These are phyloP conservation scores for Diaporthe amygdali DNA, from an alignment of 2,329 filamentous ascomycete genomes.

Conservation along the genomic window DNA sequence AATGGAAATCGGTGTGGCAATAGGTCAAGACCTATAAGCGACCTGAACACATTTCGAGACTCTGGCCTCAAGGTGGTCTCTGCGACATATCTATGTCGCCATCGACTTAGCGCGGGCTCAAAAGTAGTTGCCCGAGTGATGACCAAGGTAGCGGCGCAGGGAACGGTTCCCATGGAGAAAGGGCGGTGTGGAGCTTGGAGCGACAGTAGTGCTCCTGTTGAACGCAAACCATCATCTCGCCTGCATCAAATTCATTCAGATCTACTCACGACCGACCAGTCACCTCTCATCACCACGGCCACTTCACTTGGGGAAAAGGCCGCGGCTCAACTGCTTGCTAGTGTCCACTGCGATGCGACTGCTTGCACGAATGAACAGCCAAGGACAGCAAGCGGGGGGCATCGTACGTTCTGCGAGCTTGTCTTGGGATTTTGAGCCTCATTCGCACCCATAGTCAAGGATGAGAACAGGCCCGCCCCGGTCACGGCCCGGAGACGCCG, in stretches of 20 bases:
- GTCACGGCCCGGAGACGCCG: not conserved
- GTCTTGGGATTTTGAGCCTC: not conserved
- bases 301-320: not conserved
- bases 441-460: not conserved
- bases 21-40: too few species aligned
- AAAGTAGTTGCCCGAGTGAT: not conserved
- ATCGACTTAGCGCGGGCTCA: not conserved
- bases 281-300: not conserved
- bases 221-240: conserved; percentile 4
- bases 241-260: not conserved
- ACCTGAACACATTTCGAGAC: too few species aligned
- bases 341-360: not conserved
- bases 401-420: not conserved
- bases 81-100: too few species aligned
- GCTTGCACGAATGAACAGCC: not conserved
- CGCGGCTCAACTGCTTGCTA: not conserved
- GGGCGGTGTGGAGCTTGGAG: conserved; percentile 14
- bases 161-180: conserved; percentile 1
- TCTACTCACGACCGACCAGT: not conserved
- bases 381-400: not conserved
- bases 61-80: too few species aligned
- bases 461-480: not conserved
- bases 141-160: not conserved
- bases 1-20: too few species aligned
- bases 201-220: not conserved